phyloP scores from a whole-genome alignment of 306 rosid species.

The Hippophae gyantsensis region DNA sequence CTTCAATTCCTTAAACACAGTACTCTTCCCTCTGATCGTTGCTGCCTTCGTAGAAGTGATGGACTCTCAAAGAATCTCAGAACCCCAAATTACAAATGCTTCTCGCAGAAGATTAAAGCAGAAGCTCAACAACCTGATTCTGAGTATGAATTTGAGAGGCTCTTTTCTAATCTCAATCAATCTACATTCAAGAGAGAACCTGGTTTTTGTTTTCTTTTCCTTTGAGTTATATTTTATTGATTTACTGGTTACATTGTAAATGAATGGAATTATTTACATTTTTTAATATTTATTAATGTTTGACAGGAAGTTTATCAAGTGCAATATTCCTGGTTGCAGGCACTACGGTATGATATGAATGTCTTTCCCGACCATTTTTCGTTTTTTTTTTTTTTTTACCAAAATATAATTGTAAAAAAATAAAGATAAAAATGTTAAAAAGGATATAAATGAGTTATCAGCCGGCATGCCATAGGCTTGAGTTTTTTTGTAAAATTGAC shows the following conservation, averaged over 20 bases:
- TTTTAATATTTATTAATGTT: slow-evolving; percentile 3
- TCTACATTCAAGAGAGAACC: slow-evolving; percentile 66
- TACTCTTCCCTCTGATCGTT: neutral
- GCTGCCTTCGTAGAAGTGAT: too few species aligned
- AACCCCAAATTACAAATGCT: slow-evolving; percentile 23
- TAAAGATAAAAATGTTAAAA: too few species aligned
- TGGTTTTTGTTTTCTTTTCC: slow-evolving; percentile 26
- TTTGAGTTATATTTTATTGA: neutral
- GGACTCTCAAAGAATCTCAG: neutral
- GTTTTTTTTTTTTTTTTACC: too few species aligned
- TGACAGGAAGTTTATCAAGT: slow-evolving; percentile 59
- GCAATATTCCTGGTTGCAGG: slow-evolving; percentile 62
- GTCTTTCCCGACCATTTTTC: too few species aligned
- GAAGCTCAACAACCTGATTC: slow-evolving; percentile 21
- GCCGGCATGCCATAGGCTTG: too few species aligned
- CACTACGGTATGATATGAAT: slow-evolving; percentile 38
- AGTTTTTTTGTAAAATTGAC: too few species aligned
- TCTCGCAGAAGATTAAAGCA: slow-evolving; percentile 14
- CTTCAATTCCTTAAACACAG: too few species aligned
- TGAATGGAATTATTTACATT: neutral
- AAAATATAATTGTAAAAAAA: too few species aligned
- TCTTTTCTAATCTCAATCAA: slow-evolving; percentile 68
- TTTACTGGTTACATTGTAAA: too few species aligned
- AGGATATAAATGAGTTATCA: too few species aligned
- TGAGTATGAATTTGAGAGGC: slow-evolving; percentile 34